Evolutionary conservation across 2,329 filamentous ascomycete species (phyloP).

Genomic region (Achaetomium macrosporum): DNA sequence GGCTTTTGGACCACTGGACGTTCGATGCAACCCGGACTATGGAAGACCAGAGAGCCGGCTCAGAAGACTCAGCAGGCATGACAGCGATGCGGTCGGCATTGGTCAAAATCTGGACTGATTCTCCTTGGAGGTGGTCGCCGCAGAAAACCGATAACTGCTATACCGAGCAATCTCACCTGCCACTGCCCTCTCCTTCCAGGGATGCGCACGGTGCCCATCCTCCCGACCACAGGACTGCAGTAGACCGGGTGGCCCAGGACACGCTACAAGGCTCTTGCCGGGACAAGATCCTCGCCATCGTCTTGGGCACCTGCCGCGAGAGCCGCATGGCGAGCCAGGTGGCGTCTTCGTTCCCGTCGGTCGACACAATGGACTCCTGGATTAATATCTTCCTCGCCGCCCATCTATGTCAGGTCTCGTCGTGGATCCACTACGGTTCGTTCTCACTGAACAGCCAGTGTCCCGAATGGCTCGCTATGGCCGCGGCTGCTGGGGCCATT

Average conservation of each 20-base stretch:
- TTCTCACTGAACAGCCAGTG: conserved; percentile 50
- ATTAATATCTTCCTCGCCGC: conserved; percentile 55
- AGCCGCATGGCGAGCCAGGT: conserved; percentile 45
- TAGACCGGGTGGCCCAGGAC: conserved; percentile 38
- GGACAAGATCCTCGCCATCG: conserved; percentile 59
- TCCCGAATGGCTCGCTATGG: conserved; percentile 55
- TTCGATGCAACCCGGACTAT: conserved; percentile 32
- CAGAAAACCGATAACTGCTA: conserved; percentile 40
- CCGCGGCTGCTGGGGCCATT: conserved; percentile 55
- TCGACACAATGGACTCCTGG: conserved; percentile 54
- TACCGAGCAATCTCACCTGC: conserved; percentile 40
- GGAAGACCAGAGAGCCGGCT: conserved; percentile 26
- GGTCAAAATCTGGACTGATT: conserved; percentile 45
- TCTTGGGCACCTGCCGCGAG: conserved; percentile 53
- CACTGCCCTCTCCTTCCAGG: conserved; percentile 31
- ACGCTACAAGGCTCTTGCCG: conserved; percentile 43
- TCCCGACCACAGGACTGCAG: conserved; percentile 33
- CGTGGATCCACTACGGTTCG: conserved; percentile 57
- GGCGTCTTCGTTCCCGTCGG: conserved; percentile 56
- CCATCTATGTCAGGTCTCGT: conserved; percentile 50
- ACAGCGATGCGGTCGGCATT: conserved; percentile 42
- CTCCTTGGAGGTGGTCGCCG: conserved; percentile 46
- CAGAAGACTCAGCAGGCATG: conserved; percentile 39
- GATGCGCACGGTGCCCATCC: conserved; percentile 36
- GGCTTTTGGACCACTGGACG: conserved; percentile 45